A percentile compares a stretch with the other conserved stretches of the same genome.
Evolutionary conservation across 805 yeast genomes (phyloP).

Genomic region (Candida incommunis): DNA sequence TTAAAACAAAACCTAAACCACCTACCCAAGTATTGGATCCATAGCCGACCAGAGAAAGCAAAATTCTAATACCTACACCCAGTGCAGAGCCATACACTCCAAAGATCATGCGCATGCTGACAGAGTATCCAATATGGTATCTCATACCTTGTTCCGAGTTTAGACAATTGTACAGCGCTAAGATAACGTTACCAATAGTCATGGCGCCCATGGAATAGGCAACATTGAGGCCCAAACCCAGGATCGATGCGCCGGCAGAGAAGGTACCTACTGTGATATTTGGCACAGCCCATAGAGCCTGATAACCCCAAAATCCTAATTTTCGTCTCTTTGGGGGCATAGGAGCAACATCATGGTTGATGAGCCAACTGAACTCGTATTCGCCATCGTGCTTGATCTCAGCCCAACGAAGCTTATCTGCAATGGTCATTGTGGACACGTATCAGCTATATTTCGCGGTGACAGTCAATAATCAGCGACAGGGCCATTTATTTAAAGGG

Average conservation of each 20-base stretch:
- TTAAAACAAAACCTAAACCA: conserved; percentile 22
- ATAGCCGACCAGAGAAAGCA: conserved; percentile 20
- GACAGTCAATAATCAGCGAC: no score
- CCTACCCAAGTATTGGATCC: not conserved
- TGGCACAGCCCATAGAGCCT: conserved; percentile 10
- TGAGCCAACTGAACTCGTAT: not conserved
- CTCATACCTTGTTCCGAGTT: conserved; percentile 33
- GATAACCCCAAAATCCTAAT: not conserved
- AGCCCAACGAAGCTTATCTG: not conserved
- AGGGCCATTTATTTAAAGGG: no score
- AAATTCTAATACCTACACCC: conserved; percentile 30
- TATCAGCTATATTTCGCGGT: no score
- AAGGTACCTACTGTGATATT: conserved; percentile 32
- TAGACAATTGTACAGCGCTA: conserved; percentile 25
- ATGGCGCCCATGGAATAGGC: conserved; percentile 31
- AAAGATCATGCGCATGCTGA: conserved; percentile 29
- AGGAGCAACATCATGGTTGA: conserved; percentile 1
- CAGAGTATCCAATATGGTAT: conserved; percentile 35
- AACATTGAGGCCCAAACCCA: conserved; percentile 31
- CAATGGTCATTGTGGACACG: not conserved
- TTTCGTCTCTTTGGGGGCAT: not conserved
- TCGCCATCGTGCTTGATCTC: not conserved
- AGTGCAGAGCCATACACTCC: conserved; percentile 32
- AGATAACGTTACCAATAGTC: conserved; percentile 27
- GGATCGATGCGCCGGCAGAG: conserved; percentile 31